Conservation (phyloP, 1,284 basidiomycete species). For the Apiotrichum gamsii region DNA sequence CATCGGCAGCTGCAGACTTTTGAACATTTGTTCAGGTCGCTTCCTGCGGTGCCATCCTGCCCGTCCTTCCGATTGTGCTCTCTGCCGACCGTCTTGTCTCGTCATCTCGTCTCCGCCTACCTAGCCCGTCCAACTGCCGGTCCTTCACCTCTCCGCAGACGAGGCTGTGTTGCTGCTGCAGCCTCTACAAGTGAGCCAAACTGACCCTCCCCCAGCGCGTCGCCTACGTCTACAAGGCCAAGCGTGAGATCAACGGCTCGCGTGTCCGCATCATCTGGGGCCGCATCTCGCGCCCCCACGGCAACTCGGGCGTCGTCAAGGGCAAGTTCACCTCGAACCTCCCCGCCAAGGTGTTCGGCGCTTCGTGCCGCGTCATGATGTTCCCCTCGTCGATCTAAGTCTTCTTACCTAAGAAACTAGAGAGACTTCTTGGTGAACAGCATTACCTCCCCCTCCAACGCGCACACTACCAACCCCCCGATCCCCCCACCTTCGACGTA, state of each 20-base stretch:
- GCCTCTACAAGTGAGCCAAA: not conserved
- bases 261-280: conserved; percentile 97
- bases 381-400: conserved; percentile 49
- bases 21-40: too few relatives aligned
- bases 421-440: not conserved
- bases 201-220: conserved; percentile 63
- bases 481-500: not conserved
- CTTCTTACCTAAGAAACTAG: not conserved
- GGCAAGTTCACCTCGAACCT: conserved; percentile 97
- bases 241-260: conserved; percentile 83
- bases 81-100: not conserved
- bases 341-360: conserved; percentile 92
- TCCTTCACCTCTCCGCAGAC: too few relatives aligned
- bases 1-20: too few relatives aligned
- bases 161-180: too few relatives aligned
- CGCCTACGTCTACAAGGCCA: conserved; percentile 96
- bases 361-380: conserved; percentile 72
- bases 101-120: not conserved
- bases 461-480: too few relatives aligned
- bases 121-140: not conserved
- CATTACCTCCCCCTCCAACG: conserved; percentile 1
- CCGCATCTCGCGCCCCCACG: conserved; percentile 86
- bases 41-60: too few relatives aligned
- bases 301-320: conserved; percentile 93
- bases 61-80: too few relatives aligned